Conservation (phyloP, 495 filamentous ascomycete genomes). For the Massariosphaeria phaeospora region DNA sequence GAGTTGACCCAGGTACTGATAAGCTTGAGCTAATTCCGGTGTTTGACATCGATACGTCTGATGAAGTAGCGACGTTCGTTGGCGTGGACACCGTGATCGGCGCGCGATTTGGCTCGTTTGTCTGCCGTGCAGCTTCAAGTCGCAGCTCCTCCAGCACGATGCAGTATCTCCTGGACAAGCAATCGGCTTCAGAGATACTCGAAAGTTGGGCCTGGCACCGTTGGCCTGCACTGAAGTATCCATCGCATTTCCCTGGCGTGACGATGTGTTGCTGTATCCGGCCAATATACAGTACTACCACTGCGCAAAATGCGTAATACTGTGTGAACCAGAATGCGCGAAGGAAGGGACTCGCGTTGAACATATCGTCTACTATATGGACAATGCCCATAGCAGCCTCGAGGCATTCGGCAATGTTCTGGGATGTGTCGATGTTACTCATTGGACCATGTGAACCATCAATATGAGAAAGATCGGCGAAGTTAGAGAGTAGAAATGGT, state of each 20-base stretch:
- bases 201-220: constrained; percentile 14
- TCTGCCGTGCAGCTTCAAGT: constrained; percentile 14
- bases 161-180: constrained; percentile 17
- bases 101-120: neutral
- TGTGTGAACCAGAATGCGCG: constrained; percentile 27
- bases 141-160: constrained; percentile 23
- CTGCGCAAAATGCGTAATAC: constrained; percentile 25
- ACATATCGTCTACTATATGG: constrained; percentile 16
- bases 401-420: constrained; percentile 8
- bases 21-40: neutral
- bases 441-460: neutral
- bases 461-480: constrained; percentile 14
- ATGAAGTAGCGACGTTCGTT: neutral
- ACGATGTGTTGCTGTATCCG: constrained; percentile 21
- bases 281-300: constrained; percentile 23
- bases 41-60: neutral
- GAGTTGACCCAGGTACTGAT: constrained; percentile 1
- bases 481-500: constrained; percentile 22
- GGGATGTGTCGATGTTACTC: constrained; percentile 7
- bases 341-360: constrained; percentile 10
- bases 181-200: constrained; percentile 11
- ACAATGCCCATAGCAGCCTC: constrained; percentile 23
- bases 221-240: constrained; percentile 18
- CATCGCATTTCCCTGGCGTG: constrained; percentile 19
- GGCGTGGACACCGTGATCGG: neutral